Percentiles rank a stretch among this genome's conserved stretches.
Evolutionary conservation across 805 yeast species (phyloP).

Genomic region (Isabelozyma rhagii): DNA sequence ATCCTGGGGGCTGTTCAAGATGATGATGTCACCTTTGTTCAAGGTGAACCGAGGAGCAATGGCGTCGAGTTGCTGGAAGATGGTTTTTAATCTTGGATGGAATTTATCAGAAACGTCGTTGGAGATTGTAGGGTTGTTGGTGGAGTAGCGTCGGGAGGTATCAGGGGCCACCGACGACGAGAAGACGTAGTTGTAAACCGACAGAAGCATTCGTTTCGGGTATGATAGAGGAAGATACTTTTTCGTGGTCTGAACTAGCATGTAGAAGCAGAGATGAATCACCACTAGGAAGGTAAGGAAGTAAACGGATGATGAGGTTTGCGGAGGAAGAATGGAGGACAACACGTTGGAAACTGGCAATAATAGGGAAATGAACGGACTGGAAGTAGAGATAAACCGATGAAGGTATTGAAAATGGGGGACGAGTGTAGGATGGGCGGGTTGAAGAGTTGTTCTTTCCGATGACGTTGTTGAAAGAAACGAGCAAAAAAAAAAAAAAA

Average conservation of each 20-base stretch:
- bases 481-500: neutral
- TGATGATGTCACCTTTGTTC: conserved; percentile 51
- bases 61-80: conserved; percentile 54
- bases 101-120: conserved; percentile 22
- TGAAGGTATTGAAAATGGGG: neutral
- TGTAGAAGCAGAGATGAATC: neutral
- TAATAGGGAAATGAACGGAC: no score
- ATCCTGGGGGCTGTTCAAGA: conserved; percentile 63
- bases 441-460: neutral
- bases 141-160: conserved; percentile 13
- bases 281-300: neutral
- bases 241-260: neutral
- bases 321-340: neutral
- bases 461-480: neutral
- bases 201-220: conserved; percentile 18
- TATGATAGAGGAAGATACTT: neutral
- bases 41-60: conserved; percentile 69
- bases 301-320: neutral
- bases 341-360: neutral
- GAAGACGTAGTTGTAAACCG: conserved; percentile 22
- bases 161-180: conserved; percentile 4
- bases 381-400: no score
- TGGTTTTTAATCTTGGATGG: conserved; percentile 42
- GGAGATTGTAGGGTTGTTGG: conserved; percentile 23
- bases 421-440: neutral